A percentile compares a stretch with the other conserved stretches of the same genome.
Evolutionary conservation across 2,329 filamentous ascomycete genomes (phyloP).

Genomic region (Botrytis hyacinthi): DNA sequence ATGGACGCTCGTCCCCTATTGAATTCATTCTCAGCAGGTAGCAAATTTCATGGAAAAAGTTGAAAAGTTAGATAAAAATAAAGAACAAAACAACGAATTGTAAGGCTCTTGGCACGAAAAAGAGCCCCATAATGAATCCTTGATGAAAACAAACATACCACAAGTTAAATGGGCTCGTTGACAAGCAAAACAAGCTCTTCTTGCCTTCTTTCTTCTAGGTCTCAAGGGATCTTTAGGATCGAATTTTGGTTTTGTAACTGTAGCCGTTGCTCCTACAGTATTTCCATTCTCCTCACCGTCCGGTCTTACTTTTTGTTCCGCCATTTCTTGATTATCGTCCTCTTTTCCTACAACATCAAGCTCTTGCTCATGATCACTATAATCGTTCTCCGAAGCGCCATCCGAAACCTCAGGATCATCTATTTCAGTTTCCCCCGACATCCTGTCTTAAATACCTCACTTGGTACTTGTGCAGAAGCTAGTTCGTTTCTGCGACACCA

Average conservation of each 20-base stretch:
- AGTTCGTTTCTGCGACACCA: conserved; percentile 36
- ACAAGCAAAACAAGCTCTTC: conserved; percentile 93
- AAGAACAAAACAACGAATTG: conserved; percentile 22
- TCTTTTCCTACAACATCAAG: conserved; percentile 36
- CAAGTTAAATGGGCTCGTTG: conserved; percentile 97
- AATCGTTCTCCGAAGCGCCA: conserved; percentile 40
- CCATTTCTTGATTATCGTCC: conserved; percentile 39
- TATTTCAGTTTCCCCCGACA: conserved; percentile 40
- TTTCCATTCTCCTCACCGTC: conserved; percentile 37
- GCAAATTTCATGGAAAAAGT: not conserved
- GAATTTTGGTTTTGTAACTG: conserved; percentile 58
- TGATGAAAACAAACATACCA: conserved; percentile 63
- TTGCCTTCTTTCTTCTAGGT: conserved; percentile 91
- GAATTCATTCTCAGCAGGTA: conserved; percentile 21
- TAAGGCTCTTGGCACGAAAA: not conserved
- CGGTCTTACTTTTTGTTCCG: conserved; percentile 37
- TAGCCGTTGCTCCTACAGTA: conserved; percentile 42
- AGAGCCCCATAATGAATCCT: conserved; percentile 14
- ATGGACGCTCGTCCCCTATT: conserved; percentile 90
- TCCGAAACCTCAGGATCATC: conserved; percentile 40
- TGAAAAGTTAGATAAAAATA: conserved; percentile 1
- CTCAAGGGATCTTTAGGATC: conserved; percentile 87
- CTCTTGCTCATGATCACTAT: conserved; percentile 39
- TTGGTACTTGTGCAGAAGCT: conserved; percentile 28
- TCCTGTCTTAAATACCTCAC: conserved; percentile 37